phyloP scores from a whole-genome alignment of 305 asterid species.

The Solanum hybrid region DNA sequence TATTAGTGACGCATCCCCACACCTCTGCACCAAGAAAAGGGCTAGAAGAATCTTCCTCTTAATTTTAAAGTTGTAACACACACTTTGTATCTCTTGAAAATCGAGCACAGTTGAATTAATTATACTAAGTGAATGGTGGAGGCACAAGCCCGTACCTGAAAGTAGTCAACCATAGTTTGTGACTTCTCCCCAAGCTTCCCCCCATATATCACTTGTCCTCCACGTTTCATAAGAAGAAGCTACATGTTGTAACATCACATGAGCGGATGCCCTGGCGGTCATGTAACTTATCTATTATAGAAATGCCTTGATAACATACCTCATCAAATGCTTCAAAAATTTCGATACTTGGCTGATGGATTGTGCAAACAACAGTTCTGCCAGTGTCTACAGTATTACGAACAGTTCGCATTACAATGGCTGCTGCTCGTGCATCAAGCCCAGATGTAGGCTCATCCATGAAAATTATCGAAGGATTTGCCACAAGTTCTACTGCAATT shows the following conservation, averaged over 20 bases:
- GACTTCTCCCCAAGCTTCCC: conserved; percentile 85
- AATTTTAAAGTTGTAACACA: background rate
- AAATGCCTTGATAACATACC: conserved; percentile 22
- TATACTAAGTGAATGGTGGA: background rate
- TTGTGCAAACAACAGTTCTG: conserved; percentile 88
- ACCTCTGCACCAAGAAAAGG: background rate
- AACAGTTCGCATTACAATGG: conserved; percentile 89
- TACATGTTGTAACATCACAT: conserved; percentile 20
- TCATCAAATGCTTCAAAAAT: conserved; percentile 94
- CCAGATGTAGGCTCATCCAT: conserved; percentile 98
- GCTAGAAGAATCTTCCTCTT: background rate
- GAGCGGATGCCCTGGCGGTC: background rate
- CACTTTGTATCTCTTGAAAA: background rate
- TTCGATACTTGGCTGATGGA: conserved; percentile 89
- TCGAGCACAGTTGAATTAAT: background rate
- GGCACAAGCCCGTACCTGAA: conserved; percentile 43
- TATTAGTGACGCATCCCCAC: background rate
- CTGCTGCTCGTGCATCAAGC: conserved; percentile 94
- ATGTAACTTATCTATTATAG: background rate
- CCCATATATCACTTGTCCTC: conserved; percentile 86
- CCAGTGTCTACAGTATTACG: conserved; percentile 92
- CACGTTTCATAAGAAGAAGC: conserved; percentile 88
- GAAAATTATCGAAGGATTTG: conserved; percentile 83
- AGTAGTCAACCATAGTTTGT: conserved; percentile 57
- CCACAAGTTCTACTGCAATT: conserved; percentile 89